Evolutionary conservation across 2,329 filamentous ascomycete species (phyloP).

Genomic region (Stylonectria norvegica): DNA sequence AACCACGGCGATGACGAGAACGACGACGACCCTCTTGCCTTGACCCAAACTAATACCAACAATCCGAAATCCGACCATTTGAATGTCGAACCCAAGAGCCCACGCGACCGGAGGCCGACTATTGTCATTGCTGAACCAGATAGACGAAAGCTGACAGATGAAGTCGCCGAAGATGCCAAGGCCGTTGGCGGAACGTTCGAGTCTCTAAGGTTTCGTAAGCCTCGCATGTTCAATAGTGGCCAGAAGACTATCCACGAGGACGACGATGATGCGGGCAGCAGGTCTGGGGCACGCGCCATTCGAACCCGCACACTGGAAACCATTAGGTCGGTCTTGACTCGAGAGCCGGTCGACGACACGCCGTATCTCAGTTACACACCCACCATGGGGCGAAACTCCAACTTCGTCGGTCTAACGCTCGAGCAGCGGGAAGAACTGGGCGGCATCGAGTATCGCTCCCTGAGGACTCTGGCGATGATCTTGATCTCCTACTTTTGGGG

Average conservation of each 20-base stretch:
- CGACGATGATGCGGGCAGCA: conserved; percentile 24
- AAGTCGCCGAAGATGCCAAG: conserved; percentile 41
- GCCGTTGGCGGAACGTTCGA: conserved; percentile 39
- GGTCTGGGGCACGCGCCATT: conserved; percentile 23
- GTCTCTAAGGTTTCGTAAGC: conserved; percentile 43
- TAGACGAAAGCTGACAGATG: conserved; percentile 31
- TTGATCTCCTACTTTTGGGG: conserved; percentile 77
- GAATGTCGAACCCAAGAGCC: conserved; percentile 18
- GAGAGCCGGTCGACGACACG: conserved; percentile 57
- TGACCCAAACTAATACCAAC: conserved; percentile 22
- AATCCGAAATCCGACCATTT: conserved; percentile 26
- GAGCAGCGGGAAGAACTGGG: conserved; percentile 93
- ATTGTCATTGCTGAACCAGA: conserved; percentile 67
- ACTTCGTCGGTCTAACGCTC: conserved; percentile 82
- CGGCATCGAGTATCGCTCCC: conserved; percentile 89
- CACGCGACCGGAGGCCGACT: conserved; percentile 46
- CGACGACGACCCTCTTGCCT: conserved; percentile 35
- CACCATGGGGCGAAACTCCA: conserved; percentile 88
- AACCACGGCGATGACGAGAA: conserved; percentile 38
- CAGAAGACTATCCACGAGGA: conserved; percentile 40
- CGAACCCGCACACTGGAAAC: conserved; percentile 53
- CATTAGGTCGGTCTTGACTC: conserved; percentile 54
- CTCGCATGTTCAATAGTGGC: conserved; percentile 36
- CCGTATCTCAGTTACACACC: conserved; percentile 94
- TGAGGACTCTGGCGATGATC: conserved; percentile 80